A percentile compares a stretch with the other conserved stretches of the same genome.
Conservation (phyloP, 2,329 filamentous ascomycete genomes). For the Macrophomina tecta region DNA sequence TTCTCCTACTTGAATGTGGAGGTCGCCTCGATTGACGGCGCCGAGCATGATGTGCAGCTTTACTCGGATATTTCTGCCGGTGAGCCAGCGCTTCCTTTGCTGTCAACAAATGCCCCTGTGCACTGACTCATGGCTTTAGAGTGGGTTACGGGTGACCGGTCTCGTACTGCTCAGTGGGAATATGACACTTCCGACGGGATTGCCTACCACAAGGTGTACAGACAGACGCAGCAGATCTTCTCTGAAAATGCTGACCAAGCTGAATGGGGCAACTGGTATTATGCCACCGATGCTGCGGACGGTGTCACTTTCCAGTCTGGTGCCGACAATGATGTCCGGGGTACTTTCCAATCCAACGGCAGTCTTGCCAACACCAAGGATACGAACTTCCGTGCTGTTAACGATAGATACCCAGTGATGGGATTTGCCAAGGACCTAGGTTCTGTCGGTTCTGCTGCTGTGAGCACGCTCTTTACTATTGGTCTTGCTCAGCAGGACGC, state of each 20-base stretch:
- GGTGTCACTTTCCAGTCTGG: constrained; percentile 57
- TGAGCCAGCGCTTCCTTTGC: constrained; percentile 45
- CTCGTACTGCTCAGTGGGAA: constrained; percentile 66
- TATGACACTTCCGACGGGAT: constrained; percentile 53
- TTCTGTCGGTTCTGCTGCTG: constrained; percentile 44
- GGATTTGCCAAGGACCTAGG: constrained; percentile 60
- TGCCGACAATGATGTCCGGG: constrained; percentile 53
- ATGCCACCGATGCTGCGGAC: constrained; percentile 52
- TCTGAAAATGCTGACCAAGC: constrained; percentile 55
- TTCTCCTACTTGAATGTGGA: constrained; percentile 74
- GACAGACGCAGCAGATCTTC: constrained; percentile 55
- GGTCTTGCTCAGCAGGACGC: constrained; percentile 57
- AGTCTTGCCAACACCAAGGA: constrained; percentile 54
- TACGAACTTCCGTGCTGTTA: constrained; percentile 57
- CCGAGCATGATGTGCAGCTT: constrained; percentile 68
- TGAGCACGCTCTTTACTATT: constrained; percentile 56
- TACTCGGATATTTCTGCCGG: constrained; percentile 76
- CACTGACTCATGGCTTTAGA: constrained; percentile 55
- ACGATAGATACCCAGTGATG: constrained; percentile 59
- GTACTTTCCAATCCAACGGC: constrained; percentile 52
- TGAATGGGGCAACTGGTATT: constrained; percentile 63
- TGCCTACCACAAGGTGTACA: constrained; percentile 65
- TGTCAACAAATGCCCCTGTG: not conserved
- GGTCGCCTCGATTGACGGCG: constrained; percentile 67
- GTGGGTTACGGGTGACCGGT: constrained; percentile 70